Conservation (phyloP, 768 basidiomycete genomes). For the Trametes gibbosa region DNA sequence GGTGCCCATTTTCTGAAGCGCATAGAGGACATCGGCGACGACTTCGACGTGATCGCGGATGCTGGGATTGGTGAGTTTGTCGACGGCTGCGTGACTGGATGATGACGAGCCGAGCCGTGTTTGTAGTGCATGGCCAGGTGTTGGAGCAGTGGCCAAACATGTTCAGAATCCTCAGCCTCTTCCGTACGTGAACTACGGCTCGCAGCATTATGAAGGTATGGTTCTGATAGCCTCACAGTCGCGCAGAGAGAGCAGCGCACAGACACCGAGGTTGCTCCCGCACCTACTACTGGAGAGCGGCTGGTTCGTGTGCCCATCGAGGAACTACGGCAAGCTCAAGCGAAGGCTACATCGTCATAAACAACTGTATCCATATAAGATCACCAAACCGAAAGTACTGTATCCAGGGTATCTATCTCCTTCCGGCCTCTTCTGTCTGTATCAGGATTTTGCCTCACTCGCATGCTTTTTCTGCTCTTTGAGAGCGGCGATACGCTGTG, state of each 20-base stretch:
- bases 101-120: neutral
- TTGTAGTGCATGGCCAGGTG: conserved; percentile 69
- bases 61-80: conserved; percentile 58
- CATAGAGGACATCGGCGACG: conserved; percentile 65
- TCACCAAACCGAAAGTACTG: neutral
- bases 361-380: neutral
- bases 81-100: neutral
- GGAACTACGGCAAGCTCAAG: conserved; percentile 44
- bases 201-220: neutral
- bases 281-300: conserved; percentile 47
- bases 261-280: conserved; percentile 23
- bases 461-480: conserved; percentile 77
- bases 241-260: conserved; percentile 41
- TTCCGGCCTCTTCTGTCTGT: neutral
- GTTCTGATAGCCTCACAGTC: conserved; percentile 36
- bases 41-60: conserved; percentile 75
- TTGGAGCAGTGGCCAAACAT: conserved; percentile 80
- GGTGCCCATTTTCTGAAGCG: conserved; percentile 63
- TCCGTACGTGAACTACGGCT: conserved; percentile 50
- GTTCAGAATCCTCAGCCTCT: conserved; percentile 72
- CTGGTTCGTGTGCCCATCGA: conserved; percentile 75
- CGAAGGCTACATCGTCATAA: conserved; percentile 9
- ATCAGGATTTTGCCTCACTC: conserved; percentile 26
- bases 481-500: conserved; percentile 69
- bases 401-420: conserved; percentile 8